Evolutionary conservation across 176 grass and related monocot species (phyloP).

Genomic region (Coix lacrymajobi): DNA sequence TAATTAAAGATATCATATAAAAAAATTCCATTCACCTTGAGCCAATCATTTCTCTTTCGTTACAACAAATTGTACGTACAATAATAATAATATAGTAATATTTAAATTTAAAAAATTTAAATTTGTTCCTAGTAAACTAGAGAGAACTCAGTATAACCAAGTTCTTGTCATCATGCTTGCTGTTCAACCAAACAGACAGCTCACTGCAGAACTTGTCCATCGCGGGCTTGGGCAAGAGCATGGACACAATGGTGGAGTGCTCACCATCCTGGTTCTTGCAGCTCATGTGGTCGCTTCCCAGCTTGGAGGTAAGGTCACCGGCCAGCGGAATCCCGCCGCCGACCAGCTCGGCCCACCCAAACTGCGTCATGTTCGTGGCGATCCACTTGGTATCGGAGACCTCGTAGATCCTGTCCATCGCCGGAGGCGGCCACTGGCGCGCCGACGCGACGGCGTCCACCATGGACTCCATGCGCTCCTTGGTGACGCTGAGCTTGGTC

Average conservation of each 20-base stretch:
- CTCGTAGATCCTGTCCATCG: slow-evolving; percentile 28
- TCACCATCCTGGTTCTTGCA: slow-evolving; percentile 22
- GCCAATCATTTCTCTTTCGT: not conserved
- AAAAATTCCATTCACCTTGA: too few species aligned
- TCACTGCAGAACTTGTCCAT: slow-evolving; percentile 23
- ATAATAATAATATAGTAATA: not conserved
- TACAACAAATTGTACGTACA: not conserved
- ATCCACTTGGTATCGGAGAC: slow-evolving; percentile 35
- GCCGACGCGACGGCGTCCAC: not conserved
- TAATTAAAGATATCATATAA: too few species aligned
- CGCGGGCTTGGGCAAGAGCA: slow-evolving; percentile 4
- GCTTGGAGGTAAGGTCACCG: slow-evolving; percentile 22
- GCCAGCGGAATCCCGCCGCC: slow-evolving; percentile 31
- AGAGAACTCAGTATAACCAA: slow-evolving; percentile 18
- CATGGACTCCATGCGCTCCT: slow-evolving; percentile 15
- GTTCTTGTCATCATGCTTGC: slow-evolving; percentile 17
- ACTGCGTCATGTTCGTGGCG: not conserved
- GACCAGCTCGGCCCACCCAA: slow-evolving; percentile 30
- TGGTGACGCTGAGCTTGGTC: slow-evolving; percentile 25
- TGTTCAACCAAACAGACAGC: slow-evolving; percentile 30
- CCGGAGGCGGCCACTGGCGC: slow-evolving; percentile 4
- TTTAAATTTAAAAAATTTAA: too few species aligned
- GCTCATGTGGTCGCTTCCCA: slow-evolving; percentile 26
- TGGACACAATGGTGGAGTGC: slow-evolving; percentile 16
- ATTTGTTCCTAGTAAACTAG: not conserved